phyloP scores from a whole-genome alignment of 1,284 basidiomycete species.

The Moniliophthora roreri region DNA sequence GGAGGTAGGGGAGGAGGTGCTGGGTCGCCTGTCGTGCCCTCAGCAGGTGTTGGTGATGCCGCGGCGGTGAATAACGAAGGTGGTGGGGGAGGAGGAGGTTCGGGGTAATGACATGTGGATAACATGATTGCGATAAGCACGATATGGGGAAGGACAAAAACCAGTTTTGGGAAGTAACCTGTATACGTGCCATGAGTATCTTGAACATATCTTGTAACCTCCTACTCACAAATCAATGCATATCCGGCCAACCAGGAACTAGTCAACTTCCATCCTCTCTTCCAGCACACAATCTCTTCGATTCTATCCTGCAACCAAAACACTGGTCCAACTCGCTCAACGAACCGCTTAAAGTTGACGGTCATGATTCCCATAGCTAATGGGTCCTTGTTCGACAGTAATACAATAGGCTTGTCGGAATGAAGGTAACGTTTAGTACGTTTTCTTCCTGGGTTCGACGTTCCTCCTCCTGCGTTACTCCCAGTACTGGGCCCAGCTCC shows the following conservation, averaged over 20 bases:
- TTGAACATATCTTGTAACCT: not conserved
- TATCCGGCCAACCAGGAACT: conserved; percentile 66
- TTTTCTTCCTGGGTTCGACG: conserved; percentile 20
- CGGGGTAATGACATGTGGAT: conserved; percentile 48
- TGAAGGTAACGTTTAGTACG: conserved; percentile 15
- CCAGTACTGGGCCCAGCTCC: not conserved
- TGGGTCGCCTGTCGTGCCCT: conserved; percentile 19
- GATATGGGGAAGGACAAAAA: conserved; percentile 64
- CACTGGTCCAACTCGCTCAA: conserved; percentile 62
- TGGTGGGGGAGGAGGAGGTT: conserved; percentile 17
- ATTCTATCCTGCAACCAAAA: conserved; percentile 79
- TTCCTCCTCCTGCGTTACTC: not conserved
- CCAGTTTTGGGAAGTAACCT: conserved; percentile 70
- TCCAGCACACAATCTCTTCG: conserved; percentile 76
- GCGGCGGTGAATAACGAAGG: conserved; percentile 11
- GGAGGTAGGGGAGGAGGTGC: conserved; percentile 31
- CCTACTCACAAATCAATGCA: conserved; percentile 64
- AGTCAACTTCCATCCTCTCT: conserved; percentile 65
- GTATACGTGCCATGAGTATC: not conserved
- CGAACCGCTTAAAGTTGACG: conserved; percentile 71
- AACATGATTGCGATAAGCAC: conserved; percentile 57
- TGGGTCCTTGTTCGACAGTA: conserved; percentile 56
- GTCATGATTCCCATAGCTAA: conserved; percentile 72
- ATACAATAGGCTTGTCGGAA: conserved; percentile 17
- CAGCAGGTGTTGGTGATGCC: conserved; percentile 13